These are phyloP conservation scores for Trifolium dubium DNA, from an alignment of 306 rosid species.

Conservation along the genomic window DNA sequence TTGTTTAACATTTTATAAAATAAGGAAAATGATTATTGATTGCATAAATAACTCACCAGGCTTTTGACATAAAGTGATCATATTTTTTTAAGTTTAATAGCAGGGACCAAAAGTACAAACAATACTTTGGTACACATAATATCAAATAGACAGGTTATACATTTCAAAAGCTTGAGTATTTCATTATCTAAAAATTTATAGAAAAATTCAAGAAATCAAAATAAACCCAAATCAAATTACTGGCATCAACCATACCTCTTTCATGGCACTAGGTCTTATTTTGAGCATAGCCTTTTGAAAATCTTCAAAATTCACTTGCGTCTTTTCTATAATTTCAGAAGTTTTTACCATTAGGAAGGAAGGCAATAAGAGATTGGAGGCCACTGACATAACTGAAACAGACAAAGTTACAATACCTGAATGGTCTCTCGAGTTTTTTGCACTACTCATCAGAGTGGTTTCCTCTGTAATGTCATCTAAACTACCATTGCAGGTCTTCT, in stretches of 20 bases:
- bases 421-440: slow-evolving; percentile 41
- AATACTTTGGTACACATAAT: slow-evolving; percentile 22
- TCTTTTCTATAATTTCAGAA: slow-evolving; percentile 43
- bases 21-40: slow-evolving; percentile 12
- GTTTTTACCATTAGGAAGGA: slow-evolving; percentile 43
- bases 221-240: slow-evolving; percentile 32
- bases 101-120: too few species aligned
- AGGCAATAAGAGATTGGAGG: slow-evolving; percentile 43
- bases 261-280: slow-evolving; percentile 97
- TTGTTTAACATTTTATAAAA: slow-evolving; percentile 20
- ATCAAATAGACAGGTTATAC: slow-evolving; percentile 23
- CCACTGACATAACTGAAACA: slow-evolving; percentile 43
- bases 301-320: slow-evolving; percentile 66
- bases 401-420: slow-evolving; percentile 49
- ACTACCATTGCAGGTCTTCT: slow-evolving; percentile 39
- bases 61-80: slow-evolving; percentile 27
- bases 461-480: slow-evolving; percentile 40
- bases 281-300: slow-evolving; percentile 79
- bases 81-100: not conserved
- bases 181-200: slow-evolving; percentile 18
- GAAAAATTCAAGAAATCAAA: slow-evolving; percentile 10
- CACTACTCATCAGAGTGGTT: slow-evolving; percentile 42
- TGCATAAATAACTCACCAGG: slow-evolving; percentile 24
- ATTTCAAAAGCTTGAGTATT: slow-evolving; percentile 1
- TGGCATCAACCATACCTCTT: slow-evolving; percentile 69